Conservation (phyloP, 805 yeast species). For the Blastobotrys americana region DNA sequence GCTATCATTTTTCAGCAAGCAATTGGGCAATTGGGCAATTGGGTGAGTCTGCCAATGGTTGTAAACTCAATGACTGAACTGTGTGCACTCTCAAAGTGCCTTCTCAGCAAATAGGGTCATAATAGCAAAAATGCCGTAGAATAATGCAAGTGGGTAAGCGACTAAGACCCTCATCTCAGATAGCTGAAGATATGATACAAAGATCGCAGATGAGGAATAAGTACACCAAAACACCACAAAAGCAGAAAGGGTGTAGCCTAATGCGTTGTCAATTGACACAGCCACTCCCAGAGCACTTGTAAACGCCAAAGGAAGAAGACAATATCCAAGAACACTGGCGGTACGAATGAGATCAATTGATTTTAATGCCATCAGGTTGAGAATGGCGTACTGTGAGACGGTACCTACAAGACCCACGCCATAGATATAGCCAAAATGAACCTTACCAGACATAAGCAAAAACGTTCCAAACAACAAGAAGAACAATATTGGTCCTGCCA, state of each 20-base stretch:
- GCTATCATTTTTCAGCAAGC: no score
- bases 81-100: constrained; percentile 14
- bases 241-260: constrained; percentile 65
- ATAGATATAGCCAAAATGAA: constrained; percentile 93
- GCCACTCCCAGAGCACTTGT: constrained; percentile 66
- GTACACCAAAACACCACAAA: constrained; percentile 85
- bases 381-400: constrained; percentile 69
- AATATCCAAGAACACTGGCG: constrained; percentile 89
- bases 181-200: constrained; percentile 75
- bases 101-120: constrained; percentile 79
- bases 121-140: constrained; percentile 88
- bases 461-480: constrained; percentile 81
- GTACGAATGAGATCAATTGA: constrained; percentile 52
- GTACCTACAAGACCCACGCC: constrained; percentile 95
- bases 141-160: constrained; percentile 88
- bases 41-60: no score
- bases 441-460: constrained; percentile 76
- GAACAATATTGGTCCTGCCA: constrained; percentile 92
- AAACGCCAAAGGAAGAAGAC: constrained; percentile 80
- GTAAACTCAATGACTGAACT: no score
- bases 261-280: constrained; percentile 56
- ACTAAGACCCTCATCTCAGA: constrained; percentile 81
- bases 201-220: constrained; percentile 85
- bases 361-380: constrained; percentile 70
- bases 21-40: no score